phyloP scores from a whole-genome alignment of 1,139 yeast genomes.

The Oligophagozyma castellii region DNA sequence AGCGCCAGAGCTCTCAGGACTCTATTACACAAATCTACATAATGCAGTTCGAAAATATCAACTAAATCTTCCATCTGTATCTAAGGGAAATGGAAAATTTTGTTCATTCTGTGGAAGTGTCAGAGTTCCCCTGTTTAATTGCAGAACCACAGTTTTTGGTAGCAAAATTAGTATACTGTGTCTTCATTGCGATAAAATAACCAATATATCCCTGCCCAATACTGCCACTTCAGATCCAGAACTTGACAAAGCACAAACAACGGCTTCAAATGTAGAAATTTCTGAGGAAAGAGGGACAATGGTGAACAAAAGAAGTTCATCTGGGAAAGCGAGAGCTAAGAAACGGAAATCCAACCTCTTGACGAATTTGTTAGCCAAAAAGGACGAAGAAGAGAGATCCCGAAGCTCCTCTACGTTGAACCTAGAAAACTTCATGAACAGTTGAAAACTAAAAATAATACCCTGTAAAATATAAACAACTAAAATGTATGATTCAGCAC shows the following conservation, averaged over 20 bases:
- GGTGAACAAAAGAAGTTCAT: constrained; percentile 26
- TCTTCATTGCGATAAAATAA: background rate
- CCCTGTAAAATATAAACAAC: no score
- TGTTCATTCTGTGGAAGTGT: constrained; percentile 36
- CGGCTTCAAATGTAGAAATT: no score
- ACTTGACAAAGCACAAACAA: constrained; percentile 2
- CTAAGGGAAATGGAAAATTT: constrained; percentile 22
- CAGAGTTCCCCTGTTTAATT: constrained; percentile 34
- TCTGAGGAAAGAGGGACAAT: no score
- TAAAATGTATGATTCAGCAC: no score
- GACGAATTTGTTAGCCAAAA: constrained; percentile 29
- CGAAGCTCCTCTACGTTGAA: constrained; percentile 26
- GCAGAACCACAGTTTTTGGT: background rate
- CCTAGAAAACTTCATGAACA: constrained; percentile 37
- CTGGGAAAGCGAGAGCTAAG: constrained; percentile 28
- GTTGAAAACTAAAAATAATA: no score
- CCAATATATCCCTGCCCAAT: background rate
- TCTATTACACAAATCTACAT: constrained; percentile 19
- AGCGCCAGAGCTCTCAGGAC: constrained; percentile 17
- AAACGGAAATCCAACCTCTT: constrained; percentile 26
- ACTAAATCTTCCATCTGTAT: constrained; percentile 13
- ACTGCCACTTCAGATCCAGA: background rate
- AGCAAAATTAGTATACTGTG: background rate
- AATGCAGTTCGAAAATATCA: constrained; percentile 21
- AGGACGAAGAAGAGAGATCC: constrained; percentile 29